Base-by-base conservation (phyloP, 2,329 filamentous ascomycete species). In the Beauveria sp. region DNA sequence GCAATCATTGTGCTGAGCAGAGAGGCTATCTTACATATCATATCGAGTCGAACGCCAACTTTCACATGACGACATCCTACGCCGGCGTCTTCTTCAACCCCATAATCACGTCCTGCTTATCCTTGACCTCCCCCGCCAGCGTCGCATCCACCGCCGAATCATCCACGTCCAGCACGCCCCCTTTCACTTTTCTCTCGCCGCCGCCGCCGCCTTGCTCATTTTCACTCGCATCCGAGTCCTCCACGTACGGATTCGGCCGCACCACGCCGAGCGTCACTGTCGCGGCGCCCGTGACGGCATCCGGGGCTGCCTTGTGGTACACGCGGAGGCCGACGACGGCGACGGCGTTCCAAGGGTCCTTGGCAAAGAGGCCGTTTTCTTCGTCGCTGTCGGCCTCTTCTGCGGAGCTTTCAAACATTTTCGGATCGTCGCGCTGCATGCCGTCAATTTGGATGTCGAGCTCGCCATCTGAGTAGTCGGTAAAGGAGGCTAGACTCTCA, bases 291-390 rank as follows among this genome's bases (percentile, higher is more conserved):
- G 30, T 12, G 10, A 10, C 30, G 30, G 30, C 22, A 12, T n/a
- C 71, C 70, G 9, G 68, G 4, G 20, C 26, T n/a, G 26, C 0
- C 66, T 81, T 82, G 68, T 81, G 79, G 69, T 86, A 87, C 2
- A 88, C 79, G n/a, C 83, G 78, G 52, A 88, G 71, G 0, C 85
- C 84, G 2, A 87, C 78, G 10, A 86, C 80, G 3, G 77, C 81
- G n/a, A 86, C 79, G 4, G 85, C 85, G 67, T 87, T 87, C 85
- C 85, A 88, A 0, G 83, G 81, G 46, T 84, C 79, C 26, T 77
- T 74, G 64, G 83, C 79, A 54, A 80, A 81, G 61, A 85, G 82
- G 16, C 34, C 51, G 20, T 61, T 61, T n/a, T 58, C 45, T 34
- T 50, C 45, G 46, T 58, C 55, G 43, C 30, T 42, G 22, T 50